Conservation (phyloP, 2,329 filamentous ascomycete genomes). For the Pleoardoris graminearum region DNA sequence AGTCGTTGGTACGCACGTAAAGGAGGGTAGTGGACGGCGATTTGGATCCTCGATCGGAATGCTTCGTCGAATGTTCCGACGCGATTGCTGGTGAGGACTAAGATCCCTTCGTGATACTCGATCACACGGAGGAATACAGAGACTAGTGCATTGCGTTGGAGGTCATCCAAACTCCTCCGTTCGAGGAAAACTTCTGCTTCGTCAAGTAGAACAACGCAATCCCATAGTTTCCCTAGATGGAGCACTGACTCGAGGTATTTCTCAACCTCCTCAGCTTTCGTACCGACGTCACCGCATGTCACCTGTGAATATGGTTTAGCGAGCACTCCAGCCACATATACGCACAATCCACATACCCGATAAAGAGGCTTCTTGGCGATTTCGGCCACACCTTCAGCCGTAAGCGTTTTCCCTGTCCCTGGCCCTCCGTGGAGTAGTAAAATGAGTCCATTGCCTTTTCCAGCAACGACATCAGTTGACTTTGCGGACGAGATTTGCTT, state of each 20-base stretch:
- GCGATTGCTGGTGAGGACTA: slow-evolving; percentile 51
- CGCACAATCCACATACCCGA: slow-evolving; percentile 35
- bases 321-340: no score
- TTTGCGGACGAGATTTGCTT: slow-evolving; percentile 7
- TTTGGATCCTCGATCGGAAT: slow-evolving; percentile 41
- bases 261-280: slow-evolving; percentile 17
- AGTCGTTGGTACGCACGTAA: slow-evolving; percentile 47
- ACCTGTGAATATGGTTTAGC: background rate
- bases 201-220: slow-evolving; percentile 51
- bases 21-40: slow-evolving; percentile 52
- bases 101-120: slow-evolving; percentile 49
- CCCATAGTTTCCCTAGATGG: slow-evolving; percentile 45
- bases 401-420: slow-evolving; percentile 28
- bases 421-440: slow-evolving; percentile 32
- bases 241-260: slow-evolving; percentile 14
- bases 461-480: slow-evolving; percentile 50
- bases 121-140: slow-evolving; percentile 39
- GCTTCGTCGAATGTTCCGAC: slow-evolving; percentile 46
- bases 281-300: slow-evolving; percentile 15
- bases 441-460: slow-evolving; percentile 40
- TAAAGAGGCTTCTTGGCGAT: slow-evolving; percentile 21
- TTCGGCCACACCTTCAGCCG: slow-evolving; percentile 12
- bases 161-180: slow-evolving; percentile 38
- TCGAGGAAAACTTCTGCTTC: slow-evolving; percentile 59
- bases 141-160: slow-evolving; percentile 26